Base-by-base conservation (phyloP, 306 rosid species). In the Lupinus albus region DNA sequence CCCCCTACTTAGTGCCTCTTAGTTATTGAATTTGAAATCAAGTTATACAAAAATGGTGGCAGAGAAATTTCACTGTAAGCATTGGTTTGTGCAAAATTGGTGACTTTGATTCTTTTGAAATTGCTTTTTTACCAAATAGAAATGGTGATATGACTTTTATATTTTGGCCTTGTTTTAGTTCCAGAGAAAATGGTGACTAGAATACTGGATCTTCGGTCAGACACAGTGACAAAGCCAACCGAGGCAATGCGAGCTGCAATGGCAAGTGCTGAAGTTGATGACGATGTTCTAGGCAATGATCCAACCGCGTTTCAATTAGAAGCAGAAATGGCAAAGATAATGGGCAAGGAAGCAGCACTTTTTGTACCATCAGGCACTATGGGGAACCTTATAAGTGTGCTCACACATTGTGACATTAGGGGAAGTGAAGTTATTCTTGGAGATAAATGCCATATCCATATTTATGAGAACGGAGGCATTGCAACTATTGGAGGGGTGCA, bases 391-490 rank as follows among this genome's bases (percentile, higher is more conserved):
- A 84, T 92, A 7, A 79, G 89, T 69, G 95, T 92, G 48, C 96
- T 92, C 60, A 86, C 78, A 2, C 98, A 89, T 64, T 92, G 98
- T 69, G 93, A 92, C 42, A 38, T 83, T 14, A 82, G 98, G 80
- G 98, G 98, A 33, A 89, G 95, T 72, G 98, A 92, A 76, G 96
- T 92, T 13, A 84, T 92, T 75, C 91, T 92, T 15, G 98, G 98
- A 8, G 67, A 92, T 71, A 88, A 71, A 80, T 84, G 86, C 51
- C 95, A 89, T 69, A 89, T 92, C 56, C 81, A 83, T 70, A 79
- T 92, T 18, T 83, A 61, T 51, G 96, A 92, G 85, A 92, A 92
- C 77, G 98, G 98, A 20, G 98, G 98, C 70, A 80, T 92, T 75
- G 49, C 98, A 62, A 89, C 95, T 1, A 80, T 92, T 30, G 98